Evolutionary conservation across 2,329 filamentous ascomycete genomes (phyloP).

Genomic region (Trichoderma hamatum): DNA sequence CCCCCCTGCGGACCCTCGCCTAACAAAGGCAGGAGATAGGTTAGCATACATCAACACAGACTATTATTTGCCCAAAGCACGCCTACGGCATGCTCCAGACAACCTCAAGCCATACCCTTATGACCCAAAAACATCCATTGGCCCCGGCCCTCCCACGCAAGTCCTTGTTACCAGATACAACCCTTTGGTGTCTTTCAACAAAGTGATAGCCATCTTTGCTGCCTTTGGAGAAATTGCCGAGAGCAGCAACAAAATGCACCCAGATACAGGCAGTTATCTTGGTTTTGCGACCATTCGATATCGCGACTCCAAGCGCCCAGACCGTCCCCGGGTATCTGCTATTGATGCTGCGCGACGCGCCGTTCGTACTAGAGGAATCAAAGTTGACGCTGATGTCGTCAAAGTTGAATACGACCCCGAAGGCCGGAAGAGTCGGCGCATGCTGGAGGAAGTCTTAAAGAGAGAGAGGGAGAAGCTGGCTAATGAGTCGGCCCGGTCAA

Average conservation of each 20-base stretch:
- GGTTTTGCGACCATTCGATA: conserved; percentile 93
- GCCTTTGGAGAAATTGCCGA: conserved; percentile 86
- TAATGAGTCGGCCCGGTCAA: conserved; percentile 38
- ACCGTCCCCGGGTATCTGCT: conserved; percentile 60
- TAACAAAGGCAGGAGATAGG: conserved; percentile 65
- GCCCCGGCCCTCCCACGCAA: conserved; percentile 85
- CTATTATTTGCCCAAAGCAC: conserved; percentile 71
- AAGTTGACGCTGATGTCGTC: conserved; percentile 76
- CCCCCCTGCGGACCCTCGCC: conserved; percentile 79
- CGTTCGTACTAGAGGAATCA: conserved; percentile 73
- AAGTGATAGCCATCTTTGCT: conserved; percentile 75
- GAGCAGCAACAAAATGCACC: conserved; percentile 92
- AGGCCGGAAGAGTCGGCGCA: conserved; percentile 76
- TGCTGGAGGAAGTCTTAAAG: conserved; percentile 75
- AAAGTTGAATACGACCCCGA: conserved; percentile 89
- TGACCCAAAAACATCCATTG: conserved; percentile 81
- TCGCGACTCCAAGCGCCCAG: conserved; percentile 65
- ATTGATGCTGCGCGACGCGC: conserved; percentile 81
- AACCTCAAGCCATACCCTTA: conserved; percentile 79
- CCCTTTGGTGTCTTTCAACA: conserved; percentile 78
- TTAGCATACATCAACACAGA: conserved; percentile 70
- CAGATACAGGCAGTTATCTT: conserved; percentile 89
- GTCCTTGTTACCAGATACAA: conserved; percentile 97
- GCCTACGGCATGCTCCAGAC: conserved; percentile 73
- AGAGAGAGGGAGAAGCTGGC: conserved; percentile 66